Conservation (phyloP, 306 rosid species). For the Fragaria vesca region DNA sequence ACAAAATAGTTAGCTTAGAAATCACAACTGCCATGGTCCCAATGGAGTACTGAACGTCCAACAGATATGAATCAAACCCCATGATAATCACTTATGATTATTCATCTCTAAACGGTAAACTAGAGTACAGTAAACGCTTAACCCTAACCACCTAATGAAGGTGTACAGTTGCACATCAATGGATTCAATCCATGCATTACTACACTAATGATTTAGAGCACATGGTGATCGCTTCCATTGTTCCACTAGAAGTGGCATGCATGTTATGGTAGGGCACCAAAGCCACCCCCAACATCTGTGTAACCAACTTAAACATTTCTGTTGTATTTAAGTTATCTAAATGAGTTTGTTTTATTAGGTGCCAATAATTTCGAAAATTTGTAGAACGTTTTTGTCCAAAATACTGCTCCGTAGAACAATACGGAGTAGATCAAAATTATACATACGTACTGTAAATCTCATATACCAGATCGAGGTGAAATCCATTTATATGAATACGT, state of each 20-base stretch:
- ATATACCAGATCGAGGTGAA: too few species aligned
- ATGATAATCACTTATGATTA: constrained; percentile 18
- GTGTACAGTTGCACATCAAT: background rate
- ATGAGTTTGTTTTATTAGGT: background rate
- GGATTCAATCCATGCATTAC: background rate
- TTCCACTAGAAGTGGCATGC: background rate
- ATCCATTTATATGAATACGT: too few species aligned
- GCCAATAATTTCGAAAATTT: too few species aligned
- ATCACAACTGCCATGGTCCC: constrained; percentile 36
- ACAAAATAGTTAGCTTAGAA: constrained; percentile 45
- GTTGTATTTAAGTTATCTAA: background rate
- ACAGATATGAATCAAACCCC: background rate
- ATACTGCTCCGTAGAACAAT: too few species aligned
- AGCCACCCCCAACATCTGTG: background rate
- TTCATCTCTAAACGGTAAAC: background rate
- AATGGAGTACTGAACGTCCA: background rate
- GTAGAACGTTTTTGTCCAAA: too few species aligned
- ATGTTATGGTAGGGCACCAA: constrained; percentile 12
- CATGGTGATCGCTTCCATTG: background rate
- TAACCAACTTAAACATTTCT: background rate
- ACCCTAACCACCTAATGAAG: background rate
- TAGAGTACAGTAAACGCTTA: background rate
- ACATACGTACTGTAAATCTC: too few species aligned
- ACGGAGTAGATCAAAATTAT: too few species aligned
- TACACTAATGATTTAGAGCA: background rate